Base-by-base conservation (phyloP, 305 asterid genomes). In the Salvia sclarea region DNA sequence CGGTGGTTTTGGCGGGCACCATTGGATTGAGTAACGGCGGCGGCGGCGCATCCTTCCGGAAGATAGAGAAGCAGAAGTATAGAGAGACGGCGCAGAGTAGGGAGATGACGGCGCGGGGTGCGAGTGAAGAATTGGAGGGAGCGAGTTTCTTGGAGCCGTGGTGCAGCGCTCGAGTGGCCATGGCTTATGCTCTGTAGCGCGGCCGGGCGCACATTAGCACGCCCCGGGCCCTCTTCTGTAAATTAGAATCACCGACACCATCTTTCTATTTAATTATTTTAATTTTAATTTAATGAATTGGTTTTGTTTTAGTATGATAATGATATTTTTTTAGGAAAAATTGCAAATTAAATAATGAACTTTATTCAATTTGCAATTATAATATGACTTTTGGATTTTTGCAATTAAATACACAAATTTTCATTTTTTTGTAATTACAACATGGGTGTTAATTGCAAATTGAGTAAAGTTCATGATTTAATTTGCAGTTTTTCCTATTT, bases 31-130 rank as follows among this genome's bases (percentile, higher is more conserved):
- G 48, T 59, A 44, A 28, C 59, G 78, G 54, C 56, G 73, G 78
- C 41, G 76, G 67, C 30, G 20, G 70, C 48, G 78, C 43, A 77
- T 60, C 77, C 78, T 71, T 70, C 33, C 78, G 69, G 75, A 84
- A 83, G 78, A 86, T 79, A 60, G 92, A 85, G 79, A 83, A 76
- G 55, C 74, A 82, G 54, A 88, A 73, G 73, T 80, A 80, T 68
- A 86, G 80, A 45, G 90, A 77, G 43, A 55, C 69, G 64, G 84
- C 60, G 74, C 86, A 81, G 78, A 89, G 62, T n/a, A 85, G 82
- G 37, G 72, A 72, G 65, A 89, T 20, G 43, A 85, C 49, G 48
- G 81, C 73, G 73, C 82, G 80, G 38, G 82, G 70, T 9, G 82
- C 25, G 28, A 71, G 37, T 1, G 82, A 78, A 6, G 73, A 80